Base-by-base conservation (phyloP, 2,329 filamentous ascomycete genomes). In the Sarocladium kiliense region DNA sequence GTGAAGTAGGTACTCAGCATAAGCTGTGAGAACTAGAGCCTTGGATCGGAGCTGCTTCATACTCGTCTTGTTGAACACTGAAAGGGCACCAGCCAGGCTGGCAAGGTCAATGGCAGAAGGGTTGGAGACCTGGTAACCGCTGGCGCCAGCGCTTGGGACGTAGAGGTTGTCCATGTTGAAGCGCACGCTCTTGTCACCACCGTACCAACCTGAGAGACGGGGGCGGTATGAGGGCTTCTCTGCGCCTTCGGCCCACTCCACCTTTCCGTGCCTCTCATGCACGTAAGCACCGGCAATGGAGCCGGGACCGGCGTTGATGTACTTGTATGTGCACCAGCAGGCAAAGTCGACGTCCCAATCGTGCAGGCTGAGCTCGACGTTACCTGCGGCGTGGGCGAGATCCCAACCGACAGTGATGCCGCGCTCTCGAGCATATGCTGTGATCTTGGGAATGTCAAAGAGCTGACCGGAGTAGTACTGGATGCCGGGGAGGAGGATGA, bases 281-380 rank as follows among this genome's bases (percentile, higher is more conserved):
- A 96, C 87, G 61, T 91, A 96, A 1, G 87, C 75, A 0, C 87
- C 91, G 1, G 83, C 90, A 59, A 95, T 95, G 16, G 85, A 80
- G 3, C 91, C 91, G 0, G 91, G 90, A 0, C 91, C 91, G 25
- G 86, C 85, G 66, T 96, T 96, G 68, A 96, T 81, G 73, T 96
- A 96, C 74, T 96, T 96, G 78, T 96, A 96, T 18, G 87, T 92
- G 71, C 91, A 96, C 91, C 91, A 96, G 54, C 82, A 89, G 16
- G 92, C 91, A 64, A 96, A 96, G 68, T 96, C 91, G 32, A 95
- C 90, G 61, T 88, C 80, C 91, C 91, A 96, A 63, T 93, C 89
- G 69, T 96, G 91, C 19, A 96, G 77, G 56, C 77, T 72, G 18
- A 96, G 71, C 39, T 88, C 84, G 2, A 95, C 88, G 65, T 96